Base-by-base conservation (phyloP, 371 early-diverging fungal species). In the Amoeboaphelidium protococcarum region DNA sequence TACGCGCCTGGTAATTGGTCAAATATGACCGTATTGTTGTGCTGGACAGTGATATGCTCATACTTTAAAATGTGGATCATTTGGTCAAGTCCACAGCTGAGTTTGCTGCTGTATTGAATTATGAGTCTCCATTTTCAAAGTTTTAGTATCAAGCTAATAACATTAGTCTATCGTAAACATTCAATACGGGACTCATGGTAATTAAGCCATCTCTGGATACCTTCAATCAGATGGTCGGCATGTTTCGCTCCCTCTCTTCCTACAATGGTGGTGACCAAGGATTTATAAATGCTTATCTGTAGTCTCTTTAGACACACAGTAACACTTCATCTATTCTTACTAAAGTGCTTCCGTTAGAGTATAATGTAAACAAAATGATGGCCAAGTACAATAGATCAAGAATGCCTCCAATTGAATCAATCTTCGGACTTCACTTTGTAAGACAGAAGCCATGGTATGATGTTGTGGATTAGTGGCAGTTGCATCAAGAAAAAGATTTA, bases 261-360 rank as follows among this genome's bases (percentile, higher is more conserved):
- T 25, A 21, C 26, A 45, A 46, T 25, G 26, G 47, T 12, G 47
- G 47, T 12, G 47, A 46, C n/a, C 47, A 46, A 26, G 47, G 47
- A 23, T 46, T 46, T 26, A 6, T 46, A 13, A 46, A 46, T 45
- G 37, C 10, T 13, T 46, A 46, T 45, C 37, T 46, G 6, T 19
- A 10, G 13, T 6, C 13, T 23, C 37, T 3, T 31, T 6, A 31
- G 37, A 31, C 6, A 6, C 6, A 10, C 16, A 31, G 37, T 10
- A 31, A 31, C 10, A 6, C 37, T 10, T 31, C 37, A 31, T 31
- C 37, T n/a, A n/a, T n/a, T 10, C 16, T 31, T 10, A 10, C 10
- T 31, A 16, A 31, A 31, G 37, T 10, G 16, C 16, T 31, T 10
- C 10, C 6, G 10, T 10, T 31, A 6, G 16, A 10, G 6, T 31